These are phyloP conservation scores for Phytopythium vexans DNA, from an alignment of 352 stramenopile species.

Conservation along the genomic window DNA sequence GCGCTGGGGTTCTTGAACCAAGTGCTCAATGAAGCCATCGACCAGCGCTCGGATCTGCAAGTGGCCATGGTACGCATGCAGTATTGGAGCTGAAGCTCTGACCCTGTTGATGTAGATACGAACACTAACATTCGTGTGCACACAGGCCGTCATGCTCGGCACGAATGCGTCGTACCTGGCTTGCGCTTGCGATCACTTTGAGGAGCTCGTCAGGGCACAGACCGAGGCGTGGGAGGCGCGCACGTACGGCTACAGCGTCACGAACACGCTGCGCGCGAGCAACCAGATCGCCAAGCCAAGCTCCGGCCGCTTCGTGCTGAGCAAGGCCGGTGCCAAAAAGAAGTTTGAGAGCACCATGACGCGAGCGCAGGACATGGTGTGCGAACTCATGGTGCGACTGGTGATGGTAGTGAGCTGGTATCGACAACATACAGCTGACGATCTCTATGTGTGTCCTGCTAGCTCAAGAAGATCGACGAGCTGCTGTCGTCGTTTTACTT, in stretches of 20 bases:
- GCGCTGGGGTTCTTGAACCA: conserved; percentile 64
- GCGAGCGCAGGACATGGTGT: conserved; percentile 78
- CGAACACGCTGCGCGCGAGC: conserved; percentile 43
- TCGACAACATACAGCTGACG: not conserved
- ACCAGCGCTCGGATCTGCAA: conserved; percentile 67
- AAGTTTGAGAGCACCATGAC: conserved; percentile 82
- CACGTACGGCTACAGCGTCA: conserved; percentile 70
- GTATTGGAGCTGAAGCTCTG: not conserved
- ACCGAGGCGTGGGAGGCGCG: conserved; percentile 67
- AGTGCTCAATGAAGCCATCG: conserved; percentile 73
- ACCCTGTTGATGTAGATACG: not conserved
- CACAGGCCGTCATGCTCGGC: conserved; percentile 64
- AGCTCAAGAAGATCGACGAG: conserved; percentile 85
- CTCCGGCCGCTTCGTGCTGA: conserved; percentile 35
- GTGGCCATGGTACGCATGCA: conserved; percentile 54
- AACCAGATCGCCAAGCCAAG: conserved; percentile 6
- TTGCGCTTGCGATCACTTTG: conserved; percentile 63
- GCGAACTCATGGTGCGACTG: conserved; percentile 67
- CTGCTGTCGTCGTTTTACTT: conserved; percentile 75
- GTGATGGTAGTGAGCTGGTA: not conserved
- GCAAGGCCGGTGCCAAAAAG: conserved; percentile 72
- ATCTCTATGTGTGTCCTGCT: conserved; percentile 1
- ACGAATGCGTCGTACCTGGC: conserved; percentile 71
- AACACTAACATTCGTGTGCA: not conserved
- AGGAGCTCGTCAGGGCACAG: conserved; percentile 57